These are phyloP conservation scores for Grammothele lineata DNA, from an alignment of 768 basidiomycete species.

Conservation along the genomic window DNA sequence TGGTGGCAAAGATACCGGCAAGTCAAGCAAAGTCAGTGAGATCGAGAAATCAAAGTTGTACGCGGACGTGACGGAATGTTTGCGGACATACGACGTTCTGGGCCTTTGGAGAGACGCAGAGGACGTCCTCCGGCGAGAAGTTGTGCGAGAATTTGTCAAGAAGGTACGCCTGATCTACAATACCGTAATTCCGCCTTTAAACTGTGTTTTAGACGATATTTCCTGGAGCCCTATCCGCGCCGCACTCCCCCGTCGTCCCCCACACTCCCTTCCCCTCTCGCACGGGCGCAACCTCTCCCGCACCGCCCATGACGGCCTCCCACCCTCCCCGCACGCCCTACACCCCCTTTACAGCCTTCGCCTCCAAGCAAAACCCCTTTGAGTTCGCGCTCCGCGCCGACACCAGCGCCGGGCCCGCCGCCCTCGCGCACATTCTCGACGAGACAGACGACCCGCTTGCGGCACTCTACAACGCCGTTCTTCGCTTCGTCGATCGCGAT, in stretches of 20 bases:
- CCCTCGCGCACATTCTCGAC: constrained; percentile 52
- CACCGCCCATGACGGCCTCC: constrained; percentile 40
- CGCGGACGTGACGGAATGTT: constrained; percentile 71
- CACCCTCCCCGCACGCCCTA: constrained; percentile 54
- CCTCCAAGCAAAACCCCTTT: constrained; percentile 37
- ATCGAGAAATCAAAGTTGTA: constrained; percentile 59
- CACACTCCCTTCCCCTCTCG: constrained; percentile 56
- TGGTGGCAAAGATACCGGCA: constrained; percentile 33
- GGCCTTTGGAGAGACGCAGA: constrained; percentile 86
- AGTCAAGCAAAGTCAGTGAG: constrained; percentile 49
- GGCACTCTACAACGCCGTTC: constrained; percentile 73
- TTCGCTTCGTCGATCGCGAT: constrained; percentile 78
- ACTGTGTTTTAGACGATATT: constrained; percentile 52
- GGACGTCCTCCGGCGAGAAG: constrained; percentile 69
- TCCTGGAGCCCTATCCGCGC: constrained; percentile 58
- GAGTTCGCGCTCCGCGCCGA: constrained; percentile 26
- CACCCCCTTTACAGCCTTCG: constrained; percentile 46
- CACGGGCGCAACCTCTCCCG: constrained; percentile 4
- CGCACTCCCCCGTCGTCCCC: constrained; percentile 73
- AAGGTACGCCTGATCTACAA: constrained; percentile 43
- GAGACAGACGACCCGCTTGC: constrained; percentile 66
- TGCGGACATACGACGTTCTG: constrained; percentile 75
- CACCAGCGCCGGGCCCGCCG: constrained; percentile 20
- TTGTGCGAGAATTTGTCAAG: constrained; percentile 72
- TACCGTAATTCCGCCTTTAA: too few relatives aligned